These are phyloP conservation scores for Acacia pycnantha DNA, from an alignment of 331 rosid species.

Conservation along the genomic window DNA sequence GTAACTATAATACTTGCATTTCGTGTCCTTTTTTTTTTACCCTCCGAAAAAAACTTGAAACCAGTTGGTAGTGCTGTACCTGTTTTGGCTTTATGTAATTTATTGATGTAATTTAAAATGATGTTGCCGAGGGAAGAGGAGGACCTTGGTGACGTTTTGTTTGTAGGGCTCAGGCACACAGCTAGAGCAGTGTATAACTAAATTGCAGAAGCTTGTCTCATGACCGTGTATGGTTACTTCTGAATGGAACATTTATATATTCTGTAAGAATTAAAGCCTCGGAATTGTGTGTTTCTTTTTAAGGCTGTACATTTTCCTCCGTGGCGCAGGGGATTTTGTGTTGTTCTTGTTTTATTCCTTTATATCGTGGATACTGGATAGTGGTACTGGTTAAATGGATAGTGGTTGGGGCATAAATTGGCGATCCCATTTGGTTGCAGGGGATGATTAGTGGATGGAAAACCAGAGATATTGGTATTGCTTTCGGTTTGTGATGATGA, in stretches of 20 bases:
- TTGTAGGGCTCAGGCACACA: slow-evolving; percentile 11
- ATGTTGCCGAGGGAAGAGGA: slow-evolving; percentile 24
- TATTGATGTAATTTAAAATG: slow-evolving; percentile 50
- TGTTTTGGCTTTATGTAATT: slow-evolving; percentile 38
- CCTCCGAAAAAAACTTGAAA: not conserved
- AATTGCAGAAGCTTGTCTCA: not conserved
- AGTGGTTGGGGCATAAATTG: not conserved
- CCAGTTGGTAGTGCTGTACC: slow-evolving; percentile 31
- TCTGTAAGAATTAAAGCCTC: not conserved
- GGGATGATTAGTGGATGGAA: not conserved
- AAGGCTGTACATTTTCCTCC: not conserved
- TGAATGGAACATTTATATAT: not conserved
- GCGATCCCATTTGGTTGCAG: not conserved
- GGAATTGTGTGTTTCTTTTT: not conserved
- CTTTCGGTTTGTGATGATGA: not conserved
- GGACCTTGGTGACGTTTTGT: slow-evolving; percentile 18
- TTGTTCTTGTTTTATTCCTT: not conserved
- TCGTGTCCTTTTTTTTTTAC: slow-evolving; percentile 20
- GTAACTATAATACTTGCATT: slow-evolving; percentile 69
- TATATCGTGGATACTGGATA: not conserved
- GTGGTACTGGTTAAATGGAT: too few relatives aligned
- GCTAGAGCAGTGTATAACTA: slow-evolving; percentile 9
- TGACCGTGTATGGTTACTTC: not conserved
- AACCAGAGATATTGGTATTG: not conserved
- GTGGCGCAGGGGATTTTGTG: not conserved